Evolutionary conservation across 176 grass and related monocot species (phyloP).

Genomic region (Areca catechu): DNA sequence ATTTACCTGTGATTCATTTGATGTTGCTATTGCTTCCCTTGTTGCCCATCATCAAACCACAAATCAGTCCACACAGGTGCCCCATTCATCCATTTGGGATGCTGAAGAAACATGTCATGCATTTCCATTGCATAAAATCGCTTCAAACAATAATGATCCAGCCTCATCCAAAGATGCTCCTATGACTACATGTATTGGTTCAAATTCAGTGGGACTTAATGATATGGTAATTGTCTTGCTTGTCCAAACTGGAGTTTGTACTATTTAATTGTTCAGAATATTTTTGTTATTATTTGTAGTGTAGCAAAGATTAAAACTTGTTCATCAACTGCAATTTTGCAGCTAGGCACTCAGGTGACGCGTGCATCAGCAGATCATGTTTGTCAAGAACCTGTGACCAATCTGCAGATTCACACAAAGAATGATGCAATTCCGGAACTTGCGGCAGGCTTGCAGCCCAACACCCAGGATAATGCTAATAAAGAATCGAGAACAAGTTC

Average conservation of each 20-base stretch:
- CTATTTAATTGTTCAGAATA: too few relatives aligned
- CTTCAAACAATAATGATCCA: conserved; percentile 15
- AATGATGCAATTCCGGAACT: not conserved
- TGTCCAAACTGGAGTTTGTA: not conserved
- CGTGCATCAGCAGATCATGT: not conserved
- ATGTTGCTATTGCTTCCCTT: conserved; percentile 78
- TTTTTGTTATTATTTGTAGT: not conserved
- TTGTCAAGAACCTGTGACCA: not conserved
- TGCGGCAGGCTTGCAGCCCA: not conserved
- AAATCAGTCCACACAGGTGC: conserved; percentile 22
- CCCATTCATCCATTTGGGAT: conserved; percentile 68
- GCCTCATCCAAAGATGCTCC: conserved; percentile 15
- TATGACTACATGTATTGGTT: conserved; percentile 17
- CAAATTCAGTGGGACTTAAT: conserved; percentile 25
- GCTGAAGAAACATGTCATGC: conserved; percentile 83
- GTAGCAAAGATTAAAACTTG: not conserved
- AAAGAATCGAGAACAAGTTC: not conserved
- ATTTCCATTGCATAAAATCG: conserved; percentile 50
- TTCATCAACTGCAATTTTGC: conserved; percentile 16
- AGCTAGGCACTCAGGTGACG: conserved; percentile 16
- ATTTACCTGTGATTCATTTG: conserved; percentile 79
- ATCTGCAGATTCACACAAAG: not conserved
- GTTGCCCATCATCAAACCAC: conserved; percentile 44
- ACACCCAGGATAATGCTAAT: not conserved
- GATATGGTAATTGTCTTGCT: conserved; percentile 18